These are phyloP conservation scores for Elymus sibiricus DNA, from an alignment of 176 grass and related monocot genomes.

Conservation along the genomic window DNA sequence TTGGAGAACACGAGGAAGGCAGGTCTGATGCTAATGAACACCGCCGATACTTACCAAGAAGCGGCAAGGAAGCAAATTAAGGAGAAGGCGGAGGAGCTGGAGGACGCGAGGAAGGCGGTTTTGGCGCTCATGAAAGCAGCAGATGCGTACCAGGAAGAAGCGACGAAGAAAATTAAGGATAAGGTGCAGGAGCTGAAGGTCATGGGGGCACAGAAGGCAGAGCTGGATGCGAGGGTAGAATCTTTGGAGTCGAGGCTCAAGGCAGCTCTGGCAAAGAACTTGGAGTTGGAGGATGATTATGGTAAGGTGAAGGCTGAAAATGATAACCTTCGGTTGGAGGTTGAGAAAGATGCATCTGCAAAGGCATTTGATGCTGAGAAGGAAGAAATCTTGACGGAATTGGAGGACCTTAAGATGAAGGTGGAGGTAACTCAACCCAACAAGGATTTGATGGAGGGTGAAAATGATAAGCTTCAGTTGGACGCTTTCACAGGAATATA, in stretches of 20 bases:
- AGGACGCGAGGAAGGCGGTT: background rate
- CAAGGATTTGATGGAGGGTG: background rate
- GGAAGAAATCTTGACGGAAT: background rate
- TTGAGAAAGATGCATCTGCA: background rate
- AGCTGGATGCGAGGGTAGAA: background rate
- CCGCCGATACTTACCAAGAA: background rate
- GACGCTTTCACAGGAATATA: background rate
- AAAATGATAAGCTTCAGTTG: background rate
- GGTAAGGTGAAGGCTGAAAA: background rate
- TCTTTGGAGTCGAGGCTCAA: background rate
- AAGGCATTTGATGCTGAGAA: conserved; percentile 1
- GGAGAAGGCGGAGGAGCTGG: background rate
- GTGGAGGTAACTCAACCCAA: background rate
- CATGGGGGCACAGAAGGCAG: background rate
- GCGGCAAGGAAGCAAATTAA: background rate
- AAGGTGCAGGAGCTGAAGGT: background rate
- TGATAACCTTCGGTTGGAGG: background rate
- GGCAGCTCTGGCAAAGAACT: background rate
- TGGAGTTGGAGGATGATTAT: background rate
- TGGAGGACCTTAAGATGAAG: background rate
- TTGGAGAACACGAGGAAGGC: background rate
- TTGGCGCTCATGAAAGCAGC: background rate
- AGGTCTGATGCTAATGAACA: background rate
- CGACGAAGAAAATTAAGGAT: background rate
- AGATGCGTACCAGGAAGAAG: background rate